A percentile compares a stretch with the other conserved stretches of the same genome.
phyloP scores from a whole-genome alignment of 2,329 filamentous ascomycete genomes.

The Colletotrichum sp. region DNA sequence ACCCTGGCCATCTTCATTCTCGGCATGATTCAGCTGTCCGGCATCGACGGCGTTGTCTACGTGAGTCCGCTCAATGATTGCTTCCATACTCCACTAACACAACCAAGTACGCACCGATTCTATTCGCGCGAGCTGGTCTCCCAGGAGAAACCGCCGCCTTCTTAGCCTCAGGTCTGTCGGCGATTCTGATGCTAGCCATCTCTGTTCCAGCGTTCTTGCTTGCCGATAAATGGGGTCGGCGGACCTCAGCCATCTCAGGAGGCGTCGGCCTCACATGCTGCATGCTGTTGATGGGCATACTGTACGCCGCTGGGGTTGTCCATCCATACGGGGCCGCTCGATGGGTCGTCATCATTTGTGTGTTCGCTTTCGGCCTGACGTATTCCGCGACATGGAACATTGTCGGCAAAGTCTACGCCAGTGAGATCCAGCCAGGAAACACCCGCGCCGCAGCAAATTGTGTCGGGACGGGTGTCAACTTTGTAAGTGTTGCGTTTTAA shows the following conservation, averaged over 20 bases:
- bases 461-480: slow-evolving; percentile 43
- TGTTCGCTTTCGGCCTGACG: slow-evolving; percentile 53
- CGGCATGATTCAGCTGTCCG: slow-evolving; percentile 63
- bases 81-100: neutral
- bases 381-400: slow-evolving; percentile 59
- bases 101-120: slow-evolving; percentile 59
- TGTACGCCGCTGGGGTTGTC: slow-evolving; percentile 54
- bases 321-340: slow-evolving; percentile 42
- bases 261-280: slow-evolving; percentile 53
- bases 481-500: neutral
- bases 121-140: slow-evolving; percentile 66
- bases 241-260: slow-evolving; percentile 57
- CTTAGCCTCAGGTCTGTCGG: slow-evolving; percentile 65
- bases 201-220: slow-evolving; percentile 61
- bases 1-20: slow-evolving; percentile 61
- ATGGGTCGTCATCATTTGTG: slow-evolving; percentile 55
- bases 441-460: slow-evolving; percentile 60
- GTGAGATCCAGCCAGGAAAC: slow-evolving; percentile 59
- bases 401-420: slow-evolving; percentile 58
- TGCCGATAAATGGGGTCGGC: slow-evolving; percentile 62
- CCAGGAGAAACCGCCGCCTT: slow-evolving; percentile 58
- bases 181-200: slow-evolving; percentile 60
- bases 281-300: slow-evolving; percentile 58
- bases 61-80: slow-evolving; percentile 37
- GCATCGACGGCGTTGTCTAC: slow-evolving; percentile 68